Evolutionary conservation across 2,329 filamentous ascomycete genomes (phyloP), one percentile per base, ranked within the genome.

Genomic region (Fusarium temperatum): DNA sequence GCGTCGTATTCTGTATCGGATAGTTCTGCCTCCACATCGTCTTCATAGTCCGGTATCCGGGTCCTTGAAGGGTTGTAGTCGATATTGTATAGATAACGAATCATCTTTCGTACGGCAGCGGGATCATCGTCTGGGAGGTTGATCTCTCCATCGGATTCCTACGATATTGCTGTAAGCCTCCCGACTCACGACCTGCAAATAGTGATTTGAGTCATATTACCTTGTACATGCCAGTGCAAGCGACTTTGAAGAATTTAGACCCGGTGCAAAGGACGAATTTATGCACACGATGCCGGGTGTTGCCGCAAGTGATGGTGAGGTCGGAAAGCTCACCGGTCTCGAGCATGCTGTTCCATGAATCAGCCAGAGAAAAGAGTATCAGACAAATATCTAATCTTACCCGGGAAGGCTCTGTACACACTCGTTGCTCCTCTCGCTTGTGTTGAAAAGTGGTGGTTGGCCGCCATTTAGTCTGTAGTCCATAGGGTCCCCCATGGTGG

Each of bases 111-210:
- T 8, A 71, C 68, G 0, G 64, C 56, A 1, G 55, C 30, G 7
- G 56, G 41, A 35, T 73, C 61, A 15, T 73, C 70, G 0, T 68
- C 68, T 0, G 53, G 56, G n/a, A 73, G 61, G 2, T 51, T 2
- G 17, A 71, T 71, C 10, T 17, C 24, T 12, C 32, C 50, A 22
- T 22, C 3, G 2, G 50, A 36, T 54, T 54, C 50, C 50, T 24
- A 24, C 24, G 24, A 24, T 24, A 24, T 24, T 24, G 24, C 24
- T 24, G 24, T 24, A 24, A 24, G 24, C 24, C 4, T 24, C 24
- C 24, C 24, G 24, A 24, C 24, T 24, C 24, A 24, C 24, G 24
- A 24, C 24, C 24, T 24, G 24, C 24, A 24, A 24, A 24, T 24
- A 24, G 24, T 24, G 24, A 24, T 24, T 24, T 24, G 24, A 24